Base-by-base conservation (phyloP, 208 protist genomes). In the Acanthamoeba divionensis region DNA sequence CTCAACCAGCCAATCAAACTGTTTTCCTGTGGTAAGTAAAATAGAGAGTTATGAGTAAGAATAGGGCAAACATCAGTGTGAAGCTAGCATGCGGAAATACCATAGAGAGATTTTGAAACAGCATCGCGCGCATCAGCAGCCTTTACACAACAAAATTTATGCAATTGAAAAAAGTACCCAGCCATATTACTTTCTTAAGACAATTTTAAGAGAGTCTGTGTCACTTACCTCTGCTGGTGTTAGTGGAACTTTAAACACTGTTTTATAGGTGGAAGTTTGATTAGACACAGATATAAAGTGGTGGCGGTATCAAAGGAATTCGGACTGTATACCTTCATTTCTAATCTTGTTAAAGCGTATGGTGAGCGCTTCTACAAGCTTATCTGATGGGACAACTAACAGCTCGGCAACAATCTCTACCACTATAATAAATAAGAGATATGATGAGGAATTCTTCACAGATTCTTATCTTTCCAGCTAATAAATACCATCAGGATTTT, bases 1-100 rank as follows among this genome's bases (percentile, higher is more conserved):
- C 48, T 55, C 45, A 26, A 90, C 85, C 45, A 90, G 33, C 85
- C 85, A 90, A 38, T 90, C 41, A 48, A 90, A 90, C 85, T 66
- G 63, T 0, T 66, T 36, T 3, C 65, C n/a, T n/a, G n/a, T n/a
- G n/a, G n/a, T n/a, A n/a, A n/a, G n/a, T n/a, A n/a, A n/a, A n/a
- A n/a, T n/a, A n/a, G n/a, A n/a, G n/a, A n/a, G n/a, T n/a, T n/a
- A n/a, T n/a, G n/a, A n/a, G n/a, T n/a, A n/a, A n/a, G n/a, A n/a
- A n/a, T n/a, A n/a, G n/a, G n/a, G n/a, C n/a, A n/a, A n/a, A n/a
- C n/a, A n/a, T n/a, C n/a, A n/a, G n/a, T n/a, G n/a, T n/a, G n/a
- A n/a, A n/a, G n/a, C n/a, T n/a, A n/a, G n/a, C n/a, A n/a, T n/a
- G n/a, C n/a, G n/a, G n/a, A n/a, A n/a, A n/a, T n/a, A n/a, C n/a